These are phyloP conservation scores for Calonectria montana DNA, from an alignment of 2,329 filamentous ascomycete species.

Conservation along the genomic window DNA sequence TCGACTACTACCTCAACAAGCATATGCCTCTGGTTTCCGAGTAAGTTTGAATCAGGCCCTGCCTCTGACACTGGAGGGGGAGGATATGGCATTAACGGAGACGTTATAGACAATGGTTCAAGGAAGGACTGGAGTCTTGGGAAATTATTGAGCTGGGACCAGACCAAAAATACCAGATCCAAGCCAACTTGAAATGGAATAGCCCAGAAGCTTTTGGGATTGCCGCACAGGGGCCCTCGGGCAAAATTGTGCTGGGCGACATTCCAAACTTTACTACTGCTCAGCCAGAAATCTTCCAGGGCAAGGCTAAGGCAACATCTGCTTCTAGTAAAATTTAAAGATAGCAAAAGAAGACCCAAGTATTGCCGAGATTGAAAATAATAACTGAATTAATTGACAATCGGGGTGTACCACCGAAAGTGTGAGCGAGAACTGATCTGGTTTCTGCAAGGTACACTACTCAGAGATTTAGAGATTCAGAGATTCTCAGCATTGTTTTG, in stretches of 20 bases:
- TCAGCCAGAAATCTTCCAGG: not conserved
- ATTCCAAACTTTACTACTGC: not conserved
- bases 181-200: not conserved
- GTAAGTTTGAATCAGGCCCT: not conserved
- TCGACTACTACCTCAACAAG: slow-evolving; percentile 12
- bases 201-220: not conserved
- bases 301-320: not conserved
- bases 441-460: too few relatives aligned
- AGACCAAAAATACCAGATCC: not conserved
- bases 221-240: not conserved
- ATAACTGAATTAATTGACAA: not conserved
- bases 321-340: not conserved
- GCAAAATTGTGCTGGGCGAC: not conserved
- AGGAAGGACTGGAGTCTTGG: not conserved
- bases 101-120: not conserved
- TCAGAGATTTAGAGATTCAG: too few relatives aligned
- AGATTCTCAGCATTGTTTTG: too few relatives aligned
- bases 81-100: not conserved
- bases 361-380: not conserved
- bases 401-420: not conserved
- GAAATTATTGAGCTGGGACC: not conserved
- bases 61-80: not conserved
- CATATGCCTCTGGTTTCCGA: slow-evolving; percentile 11
- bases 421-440: not conserved
- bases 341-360: too few relatives aligned